phyloP scores from a whole-genome alignment of 768 basidiomycete genomes.

The Rickenella mellea region DNA sequence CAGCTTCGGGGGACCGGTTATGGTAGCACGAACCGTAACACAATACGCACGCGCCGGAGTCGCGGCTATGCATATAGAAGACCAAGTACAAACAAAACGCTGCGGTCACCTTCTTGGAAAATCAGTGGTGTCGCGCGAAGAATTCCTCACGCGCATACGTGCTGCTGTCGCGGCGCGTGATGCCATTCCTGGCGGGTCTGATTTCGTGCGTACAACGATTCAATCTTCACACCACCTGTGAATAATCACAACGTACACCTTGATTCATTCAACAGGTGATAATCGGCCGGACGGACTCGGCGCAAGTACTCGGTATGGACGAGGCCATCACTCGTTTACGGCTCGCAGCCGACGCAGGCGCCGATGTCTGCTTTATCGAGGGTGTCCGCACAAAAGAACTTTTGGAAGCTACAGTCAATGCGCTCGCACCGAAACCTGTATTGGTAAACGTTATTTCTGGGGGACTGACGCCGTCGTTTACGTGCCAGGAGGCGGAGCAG shows the following conservation, averaged over 20 bases:
- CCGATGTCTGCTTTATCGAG: slow-evolving; percentile 77
- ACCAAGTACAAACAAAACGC: slow-evolving; percentile 75
- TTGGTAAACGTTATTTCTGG: slow-evolving; percentile 77
- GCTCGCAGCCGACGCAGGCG: slow-evolving; percentile 63
- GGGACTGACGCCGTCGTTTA: slow-evolving; percentile 69
- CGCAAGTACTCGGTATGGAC: slow-evolving; percentile 73
- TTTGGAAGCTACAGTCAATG: slow-evolving; percentile 52
- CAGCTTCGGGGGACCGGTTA: slow-evolving; percentile 64
- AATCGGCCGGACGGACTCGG: slow-evolving; percentile 70
- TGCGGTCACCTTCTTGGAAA: slow-evolving; percentile 77
- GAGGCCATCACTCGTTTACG: slow-evolving; percentile 59
- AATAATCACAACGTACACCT: no score
- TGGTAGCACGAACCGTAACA: slow-evolving; percentile 67
- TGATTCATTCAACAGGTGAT: slow-evolving; percentile 35
- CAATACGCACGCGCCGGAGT: slow-evolving; percentile 63
- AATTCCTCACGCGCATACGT: slow-evolving; percentile 63
- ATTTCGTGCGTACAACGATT: slow-evolving; percentile 42
- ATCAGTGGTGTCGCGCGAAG: slow-evolving; percentile 73
- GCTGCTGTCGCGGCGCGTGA: slow-evolving; percentile 73
- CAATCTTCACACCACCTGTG: background rate
- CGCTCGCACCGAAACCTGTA: slow-evolving; percentile 65
- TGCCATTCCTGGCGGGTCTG: slow-evolving; percentile 62
- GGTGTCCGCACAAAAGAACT: slow-evolving; percentile 64
- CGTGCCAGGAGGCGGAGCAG: slow-evolving; percentile 54
- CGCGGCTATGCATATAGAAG: slow-evolving; percentile 71